phyloP scores from a whole-genome alignment of 768 basidiomycete species.

The Auricularia sp. region DNA sequence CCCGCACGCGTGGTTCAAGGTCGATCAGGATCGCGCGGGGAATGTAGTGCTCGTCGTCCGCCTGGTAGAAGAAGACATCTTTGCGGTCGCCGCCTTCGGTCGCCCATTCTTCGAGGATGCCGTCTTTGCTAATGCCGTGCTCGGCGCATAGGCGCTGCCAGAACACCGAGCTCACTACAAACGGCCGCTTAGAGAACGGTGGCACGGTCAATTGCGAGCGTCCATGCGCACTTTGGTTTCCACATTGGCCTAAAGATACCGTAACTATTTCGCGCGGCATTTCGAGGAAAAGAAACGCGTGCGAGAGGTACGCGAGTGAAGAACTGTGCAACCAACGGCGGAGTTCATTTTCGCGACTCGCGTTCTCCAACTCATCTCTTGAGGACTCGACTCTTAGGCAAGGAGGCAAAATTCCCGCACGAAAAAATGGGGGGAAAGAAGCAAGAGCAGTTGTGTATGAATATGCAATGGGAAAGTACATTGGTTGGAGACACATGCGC shows the following conservation, averaged over 20 bases:
- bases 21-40: conserved; percentile 94
- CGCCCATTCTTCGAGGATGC: conserved; percentile 95
- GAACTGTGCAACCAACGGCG: neutral
- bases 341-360: neutral
- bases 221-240: conserved; percentile 63
- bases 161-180: conserved; percentile 87
- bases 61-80: conserved; percentile 99
- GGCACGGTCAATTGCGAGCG: conserved; percentile 10
- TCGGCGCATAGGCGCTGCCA: conserved; percentile 98
- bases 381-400: too few species aligned
- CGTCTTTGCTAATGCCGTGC: conserved; percentile 93
- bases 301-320: too few species aligned
- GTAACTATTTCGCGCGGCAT: conserved; percentile 85
- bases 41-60: conserved; percentile 99
- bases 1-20: conserved; percentile 85
- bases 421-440: neutral
- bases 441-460: neutral
- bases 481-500: neutral
- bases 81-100: conserved; percentile 93
- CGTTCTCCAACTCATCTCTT: too few species aligned
- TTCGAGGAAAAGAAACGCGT: neutral
- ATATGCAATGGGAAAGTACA: neutral
- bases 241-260: conserved; percentile 82
- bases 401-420: too few species aligned
- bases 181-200: conserved; percentile 5